Base-by-base conservation (phyloP, 2,329 filamentous ascomycete species). In the Decorospora gaudefroyi region DNA sequence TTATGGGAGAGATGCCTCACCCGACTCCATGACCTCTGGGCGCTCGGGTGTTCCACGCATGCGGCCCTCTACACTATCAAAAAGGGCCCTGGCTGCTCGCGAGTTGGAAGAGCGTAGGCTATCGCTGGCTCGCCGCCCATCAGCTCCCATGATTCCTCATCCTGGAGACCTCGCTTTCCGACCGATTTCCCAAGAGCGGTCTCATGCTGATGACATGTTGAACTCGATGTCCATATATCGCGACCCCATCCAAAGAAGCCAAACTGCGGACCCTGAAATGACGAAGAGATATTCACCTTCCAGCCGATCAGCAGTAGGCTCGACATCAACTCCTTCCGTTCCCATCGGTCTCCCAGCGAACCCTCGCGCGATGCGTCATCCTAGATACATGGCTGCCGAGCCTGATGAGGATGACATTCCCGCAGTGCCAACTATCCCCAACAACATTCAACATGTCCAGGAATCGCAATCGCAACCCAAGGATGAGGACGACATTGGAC, bases 21-120 rank as follows among this genome's bases (percentile, higher is more conserved):
- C 64, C 15, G 68, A 70, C 12, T 70, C 67, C 0, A 53, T 67
- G 33, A 48, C 58, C 13, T 69, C 67, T 8, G 59, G 61, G 12
- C 62, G 65, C 10, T 68, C 64, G 2, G 64, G 62, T 26, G 41
- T 55, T 2, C 46, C 59, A 15, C 59, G 53, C 25, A 40, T 53
- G 21, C 53, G 65, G 46, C 55, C 58, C 11, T 50, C 58, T 12
- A 59, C 60, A n/a, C 52, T 72, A 45, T 70, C 66, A 39, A 71
- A 70, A 46, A 76, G 74, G 53, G 72, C 73, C 48, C 59, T 73
- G 13, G 76, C 74, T 7, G 90, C 90, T 6, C 84, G 87, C 33
- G 91, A 96, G 69, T 80, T 97, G 1, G 91, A 96, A 69, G 88
- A 93, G 61, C 84, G 92, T 18, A 85, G 92, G 45, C 83, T 88